A percentile compares a stretch with the other conserved stretches of the same genome.
These are phyloP conservation scores for Verticillium nonalfalfae DNA, from an alignment of 2,329 filamentous ascomycete genomes.

Conservation along the genomic window DNA sequence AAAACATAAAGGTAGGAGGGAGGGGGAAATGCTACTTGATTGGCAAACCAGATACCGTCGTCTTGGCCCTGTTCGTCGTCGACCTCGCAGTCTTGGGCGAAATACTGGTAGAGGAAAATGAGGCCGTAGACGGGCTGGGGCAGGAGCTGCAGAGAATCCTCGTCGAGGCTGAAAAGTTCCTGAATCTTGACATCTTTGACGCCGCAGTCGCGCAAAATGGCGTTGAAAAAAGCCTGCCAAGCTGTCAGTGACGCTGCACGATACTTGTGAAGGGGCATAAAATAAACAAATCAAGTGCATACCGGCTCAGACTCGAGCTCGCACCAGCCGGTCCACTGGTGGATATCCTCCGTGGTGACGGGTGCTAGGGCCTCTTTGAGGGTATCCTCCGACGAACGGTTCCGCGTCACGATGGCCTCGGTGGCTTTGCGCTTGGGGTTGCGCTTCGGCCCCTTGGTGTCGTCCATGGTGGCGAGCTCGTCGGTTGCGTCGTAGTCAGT, in stretches of 20 bases:
- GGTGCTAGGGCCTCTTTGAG: slow-evolving; percentile 40
- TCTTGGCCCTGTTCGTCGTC: slow-evolving; percentile 46
- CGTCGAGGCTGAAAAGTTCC: slow-evolving; percentile 70
- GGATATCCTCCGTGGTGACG: slow-evolving; percentile 43
- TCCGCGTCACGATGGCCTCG: slow-evolving; percentile 15
- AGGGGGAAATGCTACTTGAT: slow-evolving; percentile 57
- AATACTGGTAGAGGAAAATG: slow-evolving; percentile 79
- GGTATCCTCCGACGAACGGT: slow-evolving; percentile 28
- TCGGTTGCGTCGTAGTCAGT: background rate
- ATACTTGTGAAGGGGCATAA: background rate
- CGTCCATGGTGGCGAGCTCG: background rate
- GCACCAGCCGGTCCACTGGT: slow-evolving; percentile 65
- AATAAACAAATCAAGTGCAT: no score
- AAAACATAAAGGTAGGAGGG: background rate
- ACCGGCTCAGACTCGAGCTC: slow-evolving; percentile 90
- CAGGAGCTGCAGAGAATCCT: slow-evolving; percentile 54
- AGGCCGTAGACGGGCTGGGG: slow-evolving; percentile 76
- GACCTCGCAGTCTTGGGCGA: slow-evolving; percentile 43
- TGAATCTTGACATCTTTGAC: slow-evolving; percentile 66
- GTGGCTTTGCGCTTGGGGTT: slow-evolving; percentile 39
- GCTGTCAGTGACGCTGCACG: background rate
- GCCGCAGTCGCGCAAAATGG: slow-evolving; percentile 73
- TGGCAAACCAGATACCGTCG: slow-evolving; percentile 81
- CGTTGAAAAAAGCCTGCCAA: slow-evolving; percentile 71
- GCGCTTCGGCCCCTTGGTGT: slow-evolving; percentile 17